phyloP scores from a whole-genome alignment of 805 yeast genomes.

The Myxozyma lipomycoides region DNA sequence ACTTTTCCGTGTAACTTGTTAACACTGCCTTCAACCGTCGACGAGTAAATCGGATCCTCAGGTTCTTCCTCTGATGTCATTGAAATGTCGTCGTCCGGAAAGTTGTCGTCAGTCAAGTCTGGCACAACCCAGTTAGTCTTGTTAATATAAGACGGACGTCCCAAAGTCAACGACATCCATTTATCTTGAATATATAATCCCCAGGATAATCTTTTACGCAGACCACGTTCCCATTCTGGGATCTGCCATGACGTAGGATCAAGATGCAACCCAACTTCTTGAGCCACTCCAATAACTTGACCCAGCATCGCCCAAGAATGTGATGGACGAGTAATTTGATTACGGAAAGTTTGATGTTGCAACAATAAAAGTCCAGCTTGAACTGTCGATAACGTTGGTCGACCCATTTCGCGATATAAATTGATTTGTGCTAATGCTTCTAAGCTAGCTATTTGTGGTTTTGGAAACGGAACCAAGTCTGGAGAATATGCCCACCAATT shows the following conservation, averaged over 20 bases:
- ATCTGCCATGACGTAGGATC: constrained; percentile 88
- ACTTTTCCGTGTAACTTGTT: constrained; percentile 31
- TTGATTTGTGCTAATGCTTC: constrained; percentile 27
- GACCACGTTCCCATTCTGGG: constrained; percentile 92
- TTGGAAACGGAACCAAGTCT: constrained; percentile 25
- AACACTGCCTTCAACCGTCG: constrained; percentile 20
- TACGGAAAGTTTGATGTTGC: constrained; percentile 44
- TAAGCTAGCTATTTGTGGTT: constrained; percentile 25
- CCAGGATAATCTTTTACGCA: constrained; percentile 89
- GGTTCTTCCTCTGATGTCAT: constrained; percentile 10
- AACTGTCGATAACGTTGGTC: constrained; percentile 39
- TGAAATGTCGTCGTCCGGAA: constrained; percentile 21
- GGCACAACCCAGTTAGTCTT: constrained; percentile 78
- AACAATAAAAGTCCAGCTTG: constrained; percentile 43
- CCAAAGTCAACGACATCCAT: constrained; percentile 79
- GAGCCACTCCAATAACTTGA: constrained; percentile 69
- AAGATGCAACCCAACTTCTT: constrained; percentile 86
- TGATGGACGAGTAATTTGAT: constrained; percentile 42
- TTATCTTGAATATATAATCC: constrained; percentile 90
- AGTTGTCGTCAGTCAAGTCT: constrained; percentile 47
- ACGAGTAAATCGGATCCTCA: constrained; percentile 3
- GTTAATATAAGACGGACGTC: constrained; percentile 78
- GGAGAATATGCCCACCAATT: constrained; percentile 34
- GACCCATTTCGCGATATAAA: constrained; percentile 30
- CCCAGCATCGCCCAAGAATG: constrained; percentile 76